phyloP scores from a whole-genome alignment of 2,329 filamentous ascomycete species.

The Fulvia fulva region DNA sequence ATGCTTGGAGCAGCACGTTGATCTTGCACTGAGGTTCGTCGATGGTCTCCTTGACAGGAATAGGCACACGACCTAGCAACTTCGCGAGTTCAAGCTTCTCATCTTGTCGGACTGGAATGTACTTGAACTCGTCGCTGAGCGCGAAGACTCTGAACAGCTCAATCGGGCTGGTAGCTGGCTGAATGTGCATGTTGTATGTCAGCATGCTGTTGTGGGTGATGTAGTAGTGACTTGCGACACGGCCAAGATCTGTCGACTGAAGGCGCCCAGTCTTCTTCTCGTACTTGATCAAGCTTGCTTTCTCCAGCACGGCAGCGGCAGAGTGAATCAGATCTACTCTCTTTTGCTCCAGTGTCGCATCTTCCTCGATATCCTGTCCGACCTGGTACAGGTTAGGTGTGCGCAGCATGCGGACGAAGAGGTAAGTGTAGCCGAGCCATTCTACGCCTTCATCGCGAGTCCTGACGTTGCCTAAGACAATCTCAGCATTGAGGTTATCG shows the following conservation, averaged over 20 bases:
- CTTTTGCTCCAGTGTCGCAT: conserved; percentile 88
- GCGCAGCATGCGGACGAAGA: conserved; percentile 95
- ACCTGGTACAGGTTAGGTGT: conserved; percentile 95
- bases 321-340: conserved; percentile 97
- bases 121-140: conserved; percentile 96
- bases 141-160: conserved; percentile 96
- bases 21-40: conserved; percentile 98
- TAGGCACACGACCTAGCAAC: conserved; percentile 80
- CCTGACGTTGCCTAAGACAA: conserved; percentile 90
- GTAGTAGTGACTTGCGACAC: conserved; percentile 97
- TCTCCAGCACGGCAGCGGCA: conserved; percentile 80
- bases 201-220: conserved; percentile 95
- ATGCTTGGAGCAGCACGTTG: conserved; percentile 93
- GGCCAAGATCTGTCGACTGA: conserved; percentile 87
- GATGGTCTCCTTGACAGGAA: conserved; percentile 95
- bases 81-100: conserved; percentile 96
- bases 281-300: conserved; percentile 86
- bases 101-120: conserved; percentile 94
- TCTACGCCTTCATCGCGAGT: conserved; percentile 95
- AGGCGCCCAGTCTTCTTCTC: conserved; percentile 88
- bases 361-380: conserved; percentile 90
- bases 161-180: conserved; percentile 86
- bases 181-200: conserved; percentile 92
- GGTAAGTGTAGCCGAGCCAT: conserved; percentile 96
- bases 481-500: conserved; percentile 93